phyloP scores from a whole-genome alignment of 352 stramenopile species.

The Phytophthora quininea region DNA sequence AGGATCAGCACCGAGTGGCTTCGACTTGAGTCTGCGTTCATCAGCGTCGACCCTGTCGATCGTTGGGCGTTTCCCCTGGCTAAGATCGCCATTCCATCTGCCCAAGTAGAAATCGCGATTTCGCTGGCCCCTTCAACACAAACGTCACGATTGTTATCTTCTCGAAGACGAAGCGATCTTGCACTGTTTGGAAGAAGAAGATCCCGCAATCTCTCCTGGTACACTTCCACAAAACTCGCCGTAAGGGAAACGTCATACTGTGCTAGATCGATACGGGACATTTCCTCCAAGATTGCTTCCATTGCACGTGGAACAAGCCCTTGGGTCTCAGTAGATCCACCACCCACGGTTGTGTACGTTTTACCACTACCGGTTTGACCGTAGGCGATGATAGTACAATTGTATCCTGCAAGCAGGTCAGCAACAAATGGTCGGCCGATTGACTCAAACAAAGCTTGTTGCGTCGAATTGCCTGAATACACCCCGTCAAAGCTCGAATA shows the following conservation, averaged over 20 bases:
- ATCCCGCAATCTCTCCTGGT: conserved; percentile 70
- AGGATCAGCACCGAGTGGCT: conserved; percentile 77
- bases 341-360: conserved; percentile 60
- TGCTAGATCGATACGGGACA: conserved; percentile 13
- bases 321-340: conserved; percentile 11
- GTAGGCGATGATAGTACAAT: conserved; percentile 79
- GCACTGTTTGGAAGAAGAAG: conserved; percentile 49
- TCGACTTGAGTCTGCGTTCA: conserved; percentile 73
- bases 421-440: conserved; percentile 55
- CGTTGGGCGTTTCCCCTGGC: conserved; percentile 44
- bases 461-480: conserved; percentile 39
- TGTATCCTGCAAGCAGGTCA: conserved; percentile 64
- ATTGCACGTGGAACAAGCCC: conserved; percentile 53
- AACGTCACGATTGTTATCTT: conserved; percentile 43
- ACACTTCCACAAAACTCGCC: conserved; percentile 73
- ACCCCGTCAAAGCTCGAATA: conserved; percentile 58
- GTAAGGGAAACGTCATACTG: conserved; percentile 45
- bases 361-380: conserved; percentile 78
- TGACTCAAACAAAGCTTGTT: conserved; percentile 51
- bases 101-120: conserved; percentile 40
- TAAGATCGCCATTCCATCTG: conserved; percentile 40
- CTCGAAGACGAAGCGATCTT: conserved; percentile 44
- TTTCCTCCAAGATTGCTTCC: conserved; percentile 36
- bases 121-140: conserved; percentile 61
- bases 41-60: conserved; percentile 48